Base-by-base conservation (phyloP, 2,329 filamentous ascomycete genomes). In the Sclerotinia borealis region DNA sequence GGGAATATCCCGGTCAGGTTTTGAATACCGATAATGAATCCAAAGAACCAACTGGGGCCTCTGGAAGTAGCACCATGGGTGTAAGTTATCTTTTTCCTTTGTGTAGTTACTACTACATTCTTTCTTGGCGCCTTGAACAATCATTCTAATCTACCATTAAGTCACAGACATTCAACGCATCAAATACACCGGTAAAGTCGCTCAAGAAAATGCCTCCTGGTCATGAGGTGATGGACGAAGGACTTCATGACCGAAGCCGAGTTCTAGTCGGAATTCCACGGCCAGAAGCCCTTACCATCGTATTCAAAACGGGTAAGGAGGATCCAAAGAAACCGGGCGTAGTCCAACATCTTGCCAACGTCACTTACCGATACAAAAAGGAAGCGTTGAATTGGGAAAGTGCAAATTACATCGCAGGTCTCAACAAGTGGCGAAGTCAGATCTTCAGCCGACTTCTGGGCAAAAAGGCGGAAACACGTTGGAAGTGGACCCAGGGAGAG, bases 361-460 rank as follows among this genome's bases (percentile, higher is more conserved):
- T 49, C 11, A 27, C 15, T 17, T 31, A 48, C 19, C 9, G 11
- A 59, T 59, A 49, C 4, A 36, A 22, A 11, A 29, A 51, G 19
- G 17, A 13, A 7, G 11, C 25, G 19, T 22, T 59, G 15, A 17
- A 50, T 19, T 59, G 41, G 41, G 5, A 27, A 7, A 8, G 34
- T n/a, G 34, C 10, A 6, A 27, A 3, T 17, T 25, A 9, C 1
- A 25, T 59, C 10, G 49, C n/a, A 9, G 11, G 4, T n/a, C 22
- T 59, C 17, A 59, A 59, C 19, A 59, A 59, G 34, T 59, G 56
- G 56, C 41, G 56, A 9, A 22, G 10, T 5, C 56, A 59, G 22
- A 49, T 59, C 4, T 17, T 59, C 10, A 11, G 25, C 15, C 29
- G 56, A 49, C 9, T 19, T 9, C 27, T 59, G 9, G 45, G 34